These are phyloP conservation scores for Halophytophthora batemanensis DNA, from an alignment of 352 stramenopile genomes.

Conservation along the genomic window DNA sequence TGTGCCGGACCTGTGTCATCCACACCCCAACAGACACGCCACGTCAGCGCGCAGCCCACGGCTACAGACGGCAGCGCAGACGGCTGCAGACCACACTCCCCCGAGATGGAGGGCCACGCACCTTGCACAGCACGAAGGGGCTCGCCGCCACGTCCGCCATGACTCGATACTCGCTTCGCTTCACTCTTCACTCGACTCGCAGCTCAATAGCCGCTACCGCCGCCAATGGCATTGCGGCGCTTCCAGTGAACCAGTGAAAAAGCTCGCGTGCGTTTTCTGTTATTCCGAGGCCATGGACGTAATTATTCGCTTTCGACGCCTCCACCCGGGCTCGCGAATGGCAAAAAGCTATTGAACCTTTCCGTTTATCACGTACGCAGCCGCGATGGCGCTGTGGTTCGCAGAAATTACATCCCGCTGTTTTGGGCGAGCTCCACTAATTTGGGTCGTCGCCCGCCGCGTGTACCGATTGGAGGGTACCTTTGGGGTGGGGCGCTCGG, in stretches of 20 bases:
- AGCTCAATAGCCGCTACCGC: neutral
- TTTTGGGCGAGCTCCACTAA: too few species aligned
- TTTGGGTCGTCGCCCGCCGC: too few species aligned
- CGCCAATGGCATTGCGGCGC: slow-evolving; percentile 13
- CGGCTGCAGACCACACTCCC: too few species aligned
- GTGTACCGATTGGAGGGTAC: neutral
- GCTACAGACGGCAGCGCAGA: too few species aligned
- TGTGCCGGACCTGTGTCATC: slow-evolving; percentile 43
- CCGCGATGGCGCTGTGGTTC: too few species aligned
- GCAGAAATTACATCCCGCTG: too few species aligned
- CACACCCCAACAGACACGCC: neutral
- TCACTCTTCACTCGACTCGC: too few species aligned
- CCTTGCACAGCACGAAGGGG: slow-evolving; percentile 60
- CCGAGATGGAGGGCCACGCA: slow-evolving; percentile 4
- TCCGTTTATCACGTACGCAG: too few species aligned
- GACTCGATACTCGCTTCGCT: neutral
- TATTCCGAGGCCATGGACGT: neutral
- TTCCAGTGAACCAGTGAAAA: slow-evolving; percentile 34
- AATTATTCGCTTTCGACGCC: too few species aligned
- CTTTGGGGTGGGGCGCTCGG: neutral
- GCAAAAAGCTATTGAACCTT: too few species aligned
- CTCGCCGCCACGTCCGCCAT: slow-evolving; percentile 19
- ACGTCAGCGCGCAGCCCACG: neutral
- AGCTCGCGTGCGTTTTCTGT: slow-evolving; percentile 4
- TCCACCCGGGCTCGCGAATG: too few species aligned